Conservation (phyloP, 805 yeast genomes). For the Blastobotrys mokoenaii region DNA sequence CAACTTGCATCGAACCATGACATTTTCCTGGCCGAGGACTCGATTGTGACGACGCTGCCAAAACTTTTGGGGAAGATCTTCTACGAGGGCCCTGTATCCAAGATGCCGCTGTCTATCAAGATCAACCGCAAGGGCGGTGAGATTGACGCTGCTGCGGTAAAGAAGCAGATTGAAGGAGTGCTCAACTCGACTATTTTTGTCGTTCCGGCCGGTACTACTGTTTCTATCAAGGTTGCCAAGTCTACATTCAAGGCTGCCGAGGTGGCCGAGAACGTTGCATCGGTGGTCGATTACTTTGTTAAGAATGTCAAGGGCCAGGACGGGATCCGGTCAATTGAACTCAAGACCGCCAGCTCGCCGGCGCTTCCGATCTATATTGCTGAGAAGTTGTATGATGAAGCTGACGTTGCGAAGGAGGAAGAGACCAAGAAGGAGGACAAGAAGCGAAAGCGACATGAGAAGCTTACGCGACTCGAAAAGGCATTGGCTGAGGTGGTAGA, state of each 20-base stretch:
- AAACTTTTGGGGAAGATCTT: constrained; percentile 74
- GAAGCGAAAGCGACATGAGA: constrained; percentile 25
- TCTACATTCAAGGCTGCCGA: constrained; percentile 37
- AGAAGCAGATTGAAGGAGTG: constrained; percentile 51
- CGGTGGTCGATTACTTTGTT: constrained; percentile 42
- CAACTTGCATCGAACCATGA: constrained; percentile 61
- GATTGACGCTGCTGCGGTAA: constrained; percentile 43
- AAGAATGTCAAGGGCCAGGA: constrained; percentile 17
- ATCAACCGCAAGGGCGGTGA: constrained; percentile 19
- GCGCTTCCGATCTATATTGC: constrained; percentile 75
- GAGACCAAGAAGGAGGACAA: constrained; percentile 22
- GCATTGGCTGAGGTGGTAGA: constrained; percentile 79
- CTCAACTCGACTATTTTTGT: constrained; percentile 50
- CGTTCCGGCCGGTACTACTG: constrained; percentile 66
- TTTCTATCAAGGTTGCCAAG: constrained; percentile 58
- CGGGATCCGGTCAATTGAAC: constrained; percentile 37
- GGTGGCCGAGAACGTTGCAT: constrained; percentile 51
- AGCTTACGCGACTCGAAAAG: constrained; percentile 55
- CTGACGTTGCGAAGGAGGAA: constrained; percentile 37
- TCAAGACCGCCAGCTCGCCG: constrained; percentile 69
- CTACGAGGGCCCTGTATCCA: constrained; percentile 54
- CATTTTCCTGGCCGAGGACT: constrained; percentile 77
- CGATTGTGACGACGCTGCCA: constrained; percentile 72
- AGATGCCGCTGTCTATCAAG: constrained; percentile 52
- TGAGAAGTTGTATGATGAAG: constrained; percentile 41